These are phyloP conservation scores for Daldinia vernicosa DNA, from an alignment of 495 filamentous ascomycete genomes.

Conservation along the genomic window DNA sequence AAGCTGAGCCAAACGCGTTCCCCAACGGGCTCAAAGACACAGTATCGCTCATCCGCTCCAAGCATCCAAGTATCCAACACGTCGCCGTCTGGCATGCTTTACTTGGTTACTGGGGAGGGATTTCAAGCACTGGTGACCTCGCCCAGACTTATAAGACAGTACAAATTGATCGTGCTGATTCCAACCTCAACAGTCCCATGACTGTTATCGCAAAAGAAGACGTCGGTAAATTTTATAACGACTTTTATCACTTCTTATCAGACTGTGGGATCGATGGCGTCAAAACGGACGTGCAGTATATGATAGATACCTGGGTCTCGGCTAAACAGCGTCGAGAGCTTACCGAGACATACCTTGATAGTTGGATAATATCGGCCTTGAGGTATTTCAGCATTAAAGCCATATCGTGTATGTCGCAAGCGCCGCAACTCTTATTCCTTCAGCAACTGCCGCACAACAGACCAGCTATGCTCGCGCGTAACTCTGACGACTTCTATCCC, in stretches of 20 bases:
- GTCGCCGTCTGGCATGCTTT: slow-evolving; percentile 95
- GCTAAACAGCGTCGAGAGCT: slow-evolving; percentile 73
- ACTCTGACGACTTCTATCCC: slow-evolving; percentile 95
- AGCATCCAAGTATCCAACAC: slow-evolving; percentile 78
- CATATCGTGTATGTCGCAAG: slow-evolving; percentile 93
- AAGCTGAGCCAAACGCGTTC: slow-evolving; percentile 83
- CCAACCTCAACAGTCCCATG: slow-evolving; percentile 68
- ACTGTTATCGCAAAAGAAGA: slow-evolving; percentile 78
- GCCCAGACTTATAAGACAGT: slow-evolving; percentile 81
- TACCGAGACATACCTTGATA: slow-evolving; percentile 80
- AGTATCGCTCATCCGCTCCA: slow-evolving; percentile 70
- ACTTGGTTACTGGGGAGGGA: slow-evolving; percentile 95
- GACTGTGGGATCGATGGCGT: slow-evolving; percentile 78
- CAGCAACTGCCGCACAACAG: slow-evolving; percentile 78
- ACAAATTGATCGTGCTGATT: slow-evolving; percentile 62
- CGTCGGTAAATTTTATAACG: slow-evolving; percentile 78
- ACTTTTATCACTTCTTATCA: slow-evolving; percentile 86
- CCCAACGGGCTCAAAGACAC: slow-evolving; percentile 78
- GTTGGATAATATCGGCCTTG: slow-evolving; percentile 80
- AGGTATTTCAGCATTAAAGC: slow-evolving; percentile 78
- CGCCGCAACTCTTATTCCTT: slow-evolving; percentile 84
- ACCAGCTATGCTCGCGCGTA: slow-evolving; percentile 75
- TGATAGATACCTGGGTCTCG: slow-evolving; percentile 76
- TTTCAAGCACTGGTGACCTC: slow-evolving; percentile 75
- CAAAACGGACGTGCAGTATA: slow-evolving; percentile 91